Evolutionary conservation across 2,329 filamentous ascomycete genomes (phyloP), one percentile per base, ranked within the genome.

Genomic region (Aspergillus japonicus): DNA sequence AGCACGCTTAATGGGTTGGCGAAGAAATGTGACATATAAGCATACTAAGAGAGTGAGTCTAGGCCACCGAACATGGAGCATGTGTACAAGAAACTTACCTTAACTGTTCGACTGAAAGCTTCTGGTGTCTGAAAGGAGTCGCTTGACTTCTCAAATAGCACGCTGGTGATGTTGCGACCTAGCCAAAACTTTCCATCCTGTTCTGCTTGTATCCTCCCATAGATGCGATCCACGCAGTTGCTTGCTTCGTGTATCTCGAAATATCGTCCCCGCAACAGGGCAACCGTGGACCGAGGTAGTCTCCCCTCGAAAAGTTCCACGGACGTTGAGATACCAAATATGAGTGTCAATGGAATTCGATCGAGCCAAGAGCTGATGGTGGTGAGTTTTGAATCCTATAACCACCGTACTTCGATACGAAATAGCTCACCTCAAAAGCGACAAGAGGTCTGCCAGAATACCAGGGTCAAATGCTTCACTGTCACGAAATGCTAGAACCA

Each of bases 21-120:
- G 63, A 86, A 88, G 69, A 85, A 87, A 64, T 86, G 83, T 8
- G 83, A 83, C 85, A 88, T 87, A 66, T 85, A 85, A 1, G 82
- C 80, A 71, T 88, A 88, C 77, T 86, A 71, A 4, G 59, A 12
- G 23, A 56, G 54, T 77, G 62, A 74, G 64, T 59, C n/a, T 35
- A 7, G 47, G 31, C 5, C 5, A 11, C 3, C 10, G 4, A 11
- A 16, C 23, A 44, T 16, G 44, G 26, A 8, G 7, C 33, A 11
- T 26, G 52, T 5, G 24, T 16, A 12, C 19, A 8, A 4, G 2
- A 8, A n/a, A 35, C 60, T 58, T 70, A 82, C 81, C 73, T 82
- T 82, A 14, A 86, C 69, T 50, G 80, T 78, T 58, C 81, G 80
- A 54, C 78, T 77, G 62, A 87, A 83, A 14, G 80, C 79, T 59